Percentiles rank a stretch among this genome's conserved stretches.
Evolutionary conservation across 2,329 filamentous ascomycete species (phyloP).

Genomic region (Pseudocercospora musae): DNA sequence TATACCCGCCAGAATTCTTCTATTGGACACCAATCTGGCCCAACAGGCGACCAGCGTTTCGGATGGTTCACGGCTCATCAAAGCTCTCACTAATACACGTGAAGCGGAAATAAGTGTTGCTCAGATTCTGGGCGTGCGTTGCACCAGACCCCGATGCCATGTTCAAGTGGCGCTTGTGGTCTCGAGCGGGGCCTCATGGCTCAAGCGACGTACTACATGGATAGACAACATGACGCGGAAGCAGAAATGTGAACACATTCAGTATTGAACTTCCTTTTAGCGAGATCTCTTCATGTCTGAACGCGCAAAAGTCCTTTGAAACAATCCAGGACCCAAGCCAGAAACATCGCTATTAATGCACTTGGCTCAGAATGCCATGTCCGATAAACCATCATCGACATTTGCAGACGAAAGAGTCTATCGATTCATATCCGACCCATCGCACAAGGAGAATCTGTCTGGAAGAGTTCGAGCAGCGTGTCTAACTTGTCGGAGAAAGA

Average conservation of each 20-base stretch:
- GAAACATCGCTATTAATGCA: neutral
- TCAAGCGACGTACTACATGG: neutral
- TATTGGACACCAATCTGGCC: neutral
- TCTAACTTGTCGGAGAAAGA: conserved; percentile 27
- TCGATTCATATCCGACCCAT: conserved; percentile 29
- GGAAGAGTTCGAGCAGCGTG: conserved; percentile 29
- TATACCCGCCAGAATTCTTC: neutral
- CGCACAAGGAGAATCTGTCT: conserved; percentile 29
- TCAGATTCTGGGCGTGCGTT: neutral
- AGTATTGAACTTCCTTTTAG: neutral
- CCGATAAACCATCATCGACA: conserved; percentile 9
- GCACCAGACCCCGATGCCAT: neutral
- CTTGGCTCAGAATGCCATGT: conserved; percentile 4
- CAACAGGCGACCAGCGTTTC: neutral
- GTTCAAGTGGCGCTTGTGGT: neutral
- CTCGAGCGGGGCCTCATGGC: neutral
- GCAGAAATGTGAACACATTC: neutral
- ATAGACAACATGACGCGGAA: neutral
- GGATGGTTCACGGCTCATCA: neutral
- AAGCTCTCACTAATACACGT: neutral
- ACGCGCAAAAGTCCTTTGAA: neutral
- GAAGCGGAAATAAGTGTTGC: conserved; percentile 1
- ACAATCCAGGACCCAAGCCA: neutral
- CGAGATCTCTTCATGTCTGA: neutral
- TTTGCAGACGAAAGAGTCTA: conserved; percentile 13